phyloP scores from a whole-genome alignment of 768 basidiomycete genomes.

The Heimioporus sp. region DNA sequence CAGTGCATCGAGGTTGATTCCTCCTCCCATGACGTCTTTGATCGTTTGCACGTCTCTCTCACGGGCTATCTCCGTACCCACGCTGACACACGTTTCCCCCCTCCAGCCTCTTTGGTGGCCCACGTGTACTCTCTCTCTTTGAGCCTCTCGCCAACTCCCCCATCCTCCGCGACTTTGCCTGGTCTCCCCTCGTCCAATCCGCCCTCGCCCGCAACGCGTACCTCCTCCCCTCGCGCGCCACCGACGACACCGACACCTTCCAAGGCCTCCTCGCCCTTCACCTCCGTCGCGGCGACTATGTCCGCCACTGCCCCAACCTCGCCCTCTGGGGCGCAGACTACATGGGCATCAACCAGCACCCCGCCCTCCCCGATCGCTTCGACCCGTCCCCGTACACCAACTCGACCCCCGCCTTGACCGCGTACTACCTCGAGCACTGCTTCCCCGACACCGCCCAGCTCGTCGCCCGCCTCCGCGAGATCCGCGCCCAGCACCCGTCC shows the following conservation, averaged over 20 bases:
- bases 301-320: conserved; percentile 54
- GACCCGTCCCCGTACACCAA: conserved; percentile 18
- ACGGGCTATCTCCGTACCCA: not conserved
- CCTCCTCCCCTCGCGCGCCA: conserved; percentile 37
- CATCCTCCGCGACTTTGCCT: conserved; percentile 47
- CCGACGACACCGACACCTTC: conserved; percentile 27
- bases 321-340: conserved; percentile 42
- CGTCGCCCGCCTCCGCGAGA: conserved; percentile 34
- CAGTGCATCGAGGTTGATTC: conserved; percentile 47
- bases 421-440: conserved; percentile 31
- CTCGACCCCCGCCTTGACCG: not conserved
- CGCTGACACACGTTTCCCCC: not conserved
- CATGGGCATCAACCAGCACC: conserved; percentile 50
- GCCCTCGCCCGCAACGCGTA: conserved; percentile 50
- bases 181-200: conserved; percentile 51
- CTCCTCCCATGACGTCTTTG: conserved; percentile 42
- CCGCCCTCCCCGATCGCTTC: conserved; percentile 41
- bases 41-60: conserved; percentile 40
- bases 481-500: conserved; percentile 32
- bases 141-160: conserved; percentile 45
- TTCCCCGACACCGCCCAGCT: conserved; percentile 42
- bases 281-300: conserved; percentile 57
- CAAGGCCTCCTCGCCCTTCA: conserved; percentile 53
- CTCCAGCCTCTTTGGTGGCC: conserved; percentile 45
- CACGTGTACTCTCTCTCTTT: conserved; percentile 41